Base-by-base conservation (phyloP, 2,329 filamentous ascomycete genomes). In the Xylariaceae sp. region DNA sequence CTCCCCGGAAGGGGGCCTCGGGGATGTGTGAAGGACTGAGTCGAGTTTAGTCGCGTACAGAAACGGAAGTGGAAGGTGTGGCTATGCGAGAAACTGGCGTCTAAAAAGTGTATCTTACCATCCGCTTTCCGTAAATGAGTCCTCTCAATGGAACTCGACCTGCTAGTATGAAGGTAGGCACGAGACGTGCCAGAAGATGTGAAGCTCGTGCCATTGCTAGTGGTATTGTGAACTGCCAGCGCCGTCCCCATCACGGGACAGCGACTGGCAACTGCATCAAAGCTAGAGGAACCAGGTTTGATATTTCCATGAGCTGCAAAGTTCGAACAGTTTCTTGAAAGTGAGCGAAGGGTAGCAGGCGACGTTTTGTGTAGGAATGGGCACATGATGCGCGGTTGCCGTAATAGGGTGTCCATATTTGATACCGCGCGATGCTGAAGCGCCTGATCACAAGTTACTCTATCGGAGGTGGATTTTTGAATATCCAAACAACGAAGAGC, bases 331-430 rank as follows among this genome's bases (percentile, higher is more conserved):
- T n/a, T 47, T 14, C 11, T 47, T 6, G 45, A 47, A 22, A 47
- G 45, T 31, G 45, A 41, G n/a, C 45, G 36, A 18, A 47, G 6
- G 45, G 34, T 41, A 18, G 45, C 36, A n/a, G 45, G 45, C 28
- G 45, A 47, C 22, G 45, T 31, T 39, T 47, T 47, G 36, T 47
- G 45, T 39, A 47, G 36, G 41, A 47, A 47, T 36, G 45, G 45
- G 6, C 45, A 47, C 36, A 33, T 17, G 12, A 40, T 40, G 11
- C 31, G 19, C 33, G 45, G 34, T n/a, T 47, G 45, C 16, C 45
- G 45, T 40, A 47, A 47, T n/a, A 47, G 36, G 2, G 34, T 28
- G 9, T 47, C 45, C 45, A 47, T 47, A 18, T 22, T 22, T 17
- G 28, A 33, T 34, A 17, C 36, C 12, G 31, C 7, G 22, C 22